Percentiles rank a stretch among this genome's conserved stretches.
These are phyloP conservation scores for Nannochloropsis granulata DNA, from an alignment of 108 stramenopile species.

Conservation along the genomic window DNA sequence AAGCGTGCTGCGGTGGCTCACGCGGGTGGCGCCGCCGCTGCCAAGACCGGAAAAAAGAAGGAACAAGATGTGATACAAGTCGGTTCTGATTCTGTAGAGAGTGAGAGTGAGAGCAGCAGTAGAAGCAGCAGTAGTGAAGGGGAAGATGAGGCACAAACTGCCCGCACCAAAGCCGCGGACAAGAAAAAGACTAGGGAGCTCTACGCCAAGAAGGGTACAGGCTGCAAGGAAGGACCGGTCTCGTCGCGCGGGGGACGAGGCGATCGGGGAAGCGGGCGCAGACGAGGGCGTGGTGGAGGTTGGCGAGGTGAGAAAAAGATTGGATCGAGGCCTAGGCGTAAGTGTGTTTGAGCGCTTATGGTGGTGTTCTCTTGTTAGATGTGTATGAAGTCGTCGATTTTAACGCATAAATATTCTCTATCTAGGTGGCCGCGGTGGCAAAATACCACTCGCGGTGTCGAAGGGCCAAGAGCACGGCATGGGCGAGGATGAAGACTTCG, in stretches of 20 bases:
- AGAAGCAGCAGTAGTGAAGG: neutral
- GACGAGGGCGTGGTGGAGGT: neutral
- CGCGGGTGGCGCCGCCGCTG: constrained; percentile 21
- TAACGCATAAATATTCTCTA: neutral
- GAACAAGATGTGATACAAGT: neutral
- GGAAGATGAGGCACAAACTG: constrained; percentile 22
- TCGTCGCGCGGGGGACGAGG: neutral
- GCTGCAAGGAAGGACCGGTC: neutral
- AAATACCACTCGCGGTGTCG: neutral
- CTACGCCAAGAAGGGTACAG: neutral
- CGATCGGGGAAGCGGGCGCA: neutral
- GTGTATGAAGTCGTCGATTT: too few relatives aligned
- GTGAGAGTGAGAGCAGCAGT: constrained; percentile 10
- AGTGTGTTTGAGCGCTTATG: too few relatives aligned
- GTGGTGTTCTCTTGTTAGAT: too few relatives aligned
- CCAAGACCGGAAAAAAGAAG: constrained; percentile 29
- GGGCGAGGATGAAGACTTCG: constrained; percentile 5
- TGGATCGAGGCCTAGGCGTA: neutral
- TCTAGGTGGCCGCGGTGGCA: neutral
- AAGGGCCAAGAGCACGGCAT: neutral
- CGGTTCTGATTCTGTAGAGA: neutral
- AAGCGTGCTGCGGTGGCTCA: too few relatives aligned
- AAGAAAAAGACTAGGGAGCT: neutral
- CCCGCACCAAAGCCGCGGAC: constrained; percentile 14
- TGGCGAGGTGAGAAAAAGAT: neutral